phyloP scores from a whole-genome alignment of 1,284 basidiomycete species.

The Malassezia dermatis region DNA sequence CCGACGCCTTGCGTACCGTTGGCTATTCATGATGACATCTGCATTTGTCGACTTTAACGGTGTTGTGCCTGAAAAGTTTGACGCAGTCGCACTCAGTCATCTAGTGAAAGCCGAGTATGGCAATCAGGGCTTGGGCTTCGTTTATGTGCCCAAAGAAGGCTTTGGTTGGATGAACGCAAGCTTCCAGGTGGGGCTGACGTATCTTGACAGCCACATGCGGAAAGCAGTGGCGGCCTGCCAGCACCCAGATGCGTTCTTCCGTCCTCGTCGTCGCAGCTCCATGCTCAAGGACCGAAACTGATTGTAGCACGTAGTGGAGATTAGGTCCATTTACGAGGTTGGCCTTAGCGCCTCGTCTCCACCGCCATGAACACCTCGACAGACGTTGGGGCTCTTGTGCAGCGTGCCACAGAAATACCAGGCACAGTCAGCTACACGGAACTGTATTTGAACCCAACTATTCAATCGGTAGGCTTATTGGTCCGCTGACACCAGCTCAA shows the following conservation, averaged over 20 bases:
- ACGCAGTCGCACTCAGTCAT: conserved; percentile 86
- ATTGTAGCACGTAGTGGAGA: not conserved
- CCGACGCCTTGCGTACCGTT: conserved; percentile 82
- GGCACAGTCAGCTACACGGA: not conserved
- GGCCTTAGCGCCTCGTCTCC: not conserved
- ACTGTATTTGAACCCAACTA: not conserved
- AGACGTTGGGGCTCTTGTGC: not conserved
- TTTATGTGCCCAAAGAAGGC: conserved; percentile 74
- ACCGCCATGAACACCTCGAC: not conserved
- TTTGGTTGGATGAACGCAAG: conserved; percentile 66
- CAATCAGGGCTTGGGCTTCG: conserved; percentile 94
- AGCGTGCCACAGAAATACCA: not conserved
- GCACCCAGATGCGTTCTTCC: conserved; percentile 77
- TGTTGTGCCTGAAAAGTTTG: conserved; percentile 95
- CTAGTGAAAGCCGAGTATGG: conserved; percentile 96
- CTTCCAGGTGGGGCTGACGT: conserved; percentile 76
- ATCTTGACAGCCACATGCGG: conserved; percentile 83
- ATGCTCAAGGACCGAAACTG: not conserved
- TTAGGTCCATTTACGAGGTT: not conserved
- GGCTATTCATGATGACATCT: conserved; percentile 70
- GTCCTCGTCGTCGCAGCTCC: not conserved
- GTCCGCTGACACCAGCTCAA: not conserved
- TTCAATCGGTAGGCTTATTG: conserved; percentile 2
- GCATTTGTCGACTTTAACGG: conserved; percentile 72
- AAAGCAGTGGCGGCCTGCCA: conserved; percentile 86